These are phyloP conservation scores for Pisolithus sp. DNA, from an alignment of 768 basidiomycete species.

Conservation along the genomic window DNA sequence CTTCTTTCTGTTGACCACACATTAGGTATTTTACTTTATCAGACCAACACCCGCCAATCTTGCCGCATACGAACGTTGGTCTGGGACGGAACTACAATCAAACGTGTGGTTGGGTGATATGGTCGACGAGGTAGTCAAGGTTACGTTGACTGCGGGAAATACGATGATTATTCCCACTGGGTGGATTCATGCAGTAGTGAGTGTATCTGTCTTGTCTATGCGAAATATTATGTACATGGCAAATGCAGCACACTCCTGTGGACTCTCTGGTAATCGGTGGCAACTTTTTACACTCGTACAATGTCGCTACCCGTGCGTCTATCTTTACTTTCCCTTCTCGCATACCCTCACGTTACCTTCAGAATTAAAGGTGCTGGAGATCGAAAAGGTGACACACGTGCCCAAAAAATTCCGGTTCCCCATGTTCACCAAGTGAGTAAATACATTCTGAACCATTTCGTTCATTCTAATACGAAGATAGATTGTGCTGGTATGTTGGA, in stretches of 20 bases:
- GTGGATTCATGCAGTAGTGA: conserved; percentile 96
- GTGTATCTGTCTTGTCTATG: conserved; percentile 19
- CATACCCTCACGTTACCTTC: conserved; percentile 11
- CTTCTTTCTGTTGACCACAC: neutral
- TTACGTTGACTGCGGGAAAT: conserved; percentile 69
- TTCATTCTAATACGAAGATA: conserved; percentile 21
- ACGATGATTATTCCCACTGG: conserved; percentile 95
- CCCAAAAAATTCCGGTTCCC: conserved; percentile 91
- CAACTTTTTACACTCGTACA: conserved; percentile 93
- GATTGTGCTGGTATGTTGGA: conserved; percentile 87
- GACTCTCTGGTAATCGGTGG: conserved; percentile 96
- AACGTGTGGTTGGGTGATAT: conserved; percentile 88
- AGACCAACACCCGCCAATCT: conserved; percentile 82
- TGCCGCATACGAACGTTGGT: conserved; percentile 89
- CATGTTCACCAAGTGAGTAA: conserved; percentile 61
- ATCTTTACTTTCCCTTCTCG: neutral
- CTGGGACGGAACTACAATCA: conserved; percentile 84
- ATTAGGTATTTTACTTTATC: conserved; percentile 93
- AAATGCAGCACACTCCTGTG: conserved; percentile 70
- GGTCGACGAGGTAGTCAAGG: conserved; percentile 86
- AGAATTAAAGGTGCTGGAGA: conserved; percentile 87
- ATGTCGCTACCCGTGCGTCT: conserved; percentile 73
- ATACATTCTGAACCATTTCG: conserved; percentile 13
- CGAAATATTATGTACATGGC: conserved; percentile 5
- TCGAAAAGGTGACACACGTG: conserved; percentile 88